These are phyloP conservation scores for Tolypocladium inflatum DNA, from an alignment of 2,329 filamentous ascomycete genomes.

Conservation along the genomic window DNA sequence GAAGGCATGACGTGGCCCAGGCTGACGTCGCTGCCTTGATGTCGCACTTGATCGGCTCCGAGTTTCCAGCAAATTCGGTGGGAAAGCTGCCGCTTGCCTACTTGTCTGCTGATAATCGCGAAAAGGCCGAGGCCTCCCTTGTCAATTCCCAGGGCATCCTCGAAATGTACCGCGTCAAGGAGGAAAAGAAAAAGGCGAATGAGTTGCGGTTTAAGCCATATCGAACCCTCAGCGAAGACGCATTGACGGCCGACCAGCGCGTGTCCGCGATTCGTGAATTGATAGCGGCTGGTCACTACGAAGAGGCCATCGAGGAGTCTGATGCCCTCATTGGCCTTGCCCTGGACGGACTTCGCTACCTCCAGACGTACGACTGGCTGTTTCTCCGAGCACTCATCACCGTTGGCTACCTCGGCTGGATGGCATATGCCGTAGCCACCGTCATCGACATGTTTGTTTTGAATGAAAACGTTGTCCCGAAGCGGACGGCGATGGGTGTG, in stretches of 20 bases:
- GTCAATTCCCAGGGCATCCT: constrained; percentile 80
- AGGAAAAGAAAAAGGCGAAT: constrained; percentile 67
- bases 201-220: constrained; percentile 74
- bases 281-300: constrained; percentile 56
- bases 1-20: constrained; percentile 84
- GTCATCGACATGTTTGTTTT: constrained; percentile 85
- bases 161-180: constrained; percentile 95
- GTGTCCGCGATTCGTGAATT: constrained; percentile 57
- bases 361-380: constrained; percentile 98
- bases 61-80: constrained; percentile 94
- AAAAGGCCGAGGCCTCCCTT: constrained; percentile 77
- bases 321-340: constrained; percentile 67
- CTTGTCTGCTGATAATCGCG: constrained; percentile 58
- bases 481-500: constrained; percentile 49
- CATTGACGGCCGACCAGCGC: constrained; percentile 55
- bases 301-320: constrained; percentile 72
- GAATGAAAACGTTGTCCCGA: constrained; percentile 55
- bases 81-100: constrained; percentile 84
- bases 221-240: constrained; percentile 53
- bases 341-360: constrained; percentile 77
- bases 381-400: constrained; percentile 87
- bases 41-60: constrained; percentile 79
- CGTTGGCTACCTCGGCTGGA: constrained; percentile 88
- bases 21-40: constrained; percentile 93
- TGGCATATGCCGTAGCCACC: constrained; percentile 80